phyloP scores from a whole-genome alignment of 1,139 yeast species.

The Sugiyamaella novakii region DNA sequence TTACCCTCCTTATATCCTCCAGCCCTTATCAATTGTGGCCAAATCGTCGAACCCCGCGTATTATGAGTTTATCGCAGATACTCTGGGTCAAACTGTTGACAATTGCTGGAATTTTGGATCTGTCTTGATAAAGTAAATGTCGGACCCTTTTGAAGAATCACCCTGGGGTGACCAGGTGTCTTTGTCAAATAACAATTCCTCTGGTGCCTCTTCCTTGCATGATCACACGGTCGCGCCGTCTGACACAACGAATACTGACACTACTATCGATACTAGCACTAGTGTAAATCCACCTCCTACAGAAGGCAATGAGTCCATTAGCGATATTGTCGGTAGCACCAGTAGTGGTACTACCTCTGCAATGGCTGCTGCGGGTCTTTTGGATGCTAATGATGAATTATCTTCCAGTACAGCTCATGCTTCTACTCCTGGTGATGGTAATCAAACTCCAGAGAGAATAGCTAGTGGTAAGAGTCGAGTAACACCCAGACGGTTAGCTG shows the following conservation, averaged over 20 bases:
- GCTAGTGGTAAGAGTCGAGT: slow-evolving; percentile 4
- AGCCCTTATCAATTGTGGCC: neutral
- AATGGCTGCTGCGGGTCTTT: slow-evolving; percentile 9
- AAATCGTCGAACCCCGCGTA: slow-evolving; percentile 8
- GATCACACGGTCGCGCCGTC: neutral
- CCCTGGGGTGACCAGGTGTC: slow-evolving; percentile 38
- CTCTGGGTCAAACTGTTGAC: neutral
- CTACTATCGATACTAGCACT: no score
- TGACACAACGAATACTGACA: no score
- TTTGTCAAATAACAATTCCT: slow-evolving; percentile 30
- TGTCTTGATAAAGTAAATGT: slow-evolving; percentile 10
- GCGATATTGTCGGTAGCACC: no score
- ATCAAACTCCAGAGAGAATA: slow-evolving; percentile 11
- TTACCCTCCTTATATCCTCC: neutral
- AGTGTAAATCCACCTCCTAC: neutral
- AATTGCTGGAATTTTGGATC: neutral
- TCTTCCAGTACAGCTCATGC: no score
- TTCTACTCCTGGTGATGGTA: no score
- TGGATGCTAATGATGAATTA: slow-evolving; percentile 1
- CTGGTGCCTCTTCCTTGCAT: slow-evolving; percentile 28
- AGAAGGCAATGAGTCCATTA: no score
- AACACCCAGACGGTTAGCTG: slow-evolving; percentile 18
- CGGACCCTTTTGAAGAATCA: slow-evolving; percentile 26
- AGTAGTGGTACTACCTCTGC: slow-evolving; percentile 9
- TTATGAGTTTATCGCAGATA: no score